Evolutionary conservation across 2,329 filamentous ascomycete genomes (phyloP), one percentile per base, ranked within the genome.

Genomic region (Verticillium tricorpus): DNA sequence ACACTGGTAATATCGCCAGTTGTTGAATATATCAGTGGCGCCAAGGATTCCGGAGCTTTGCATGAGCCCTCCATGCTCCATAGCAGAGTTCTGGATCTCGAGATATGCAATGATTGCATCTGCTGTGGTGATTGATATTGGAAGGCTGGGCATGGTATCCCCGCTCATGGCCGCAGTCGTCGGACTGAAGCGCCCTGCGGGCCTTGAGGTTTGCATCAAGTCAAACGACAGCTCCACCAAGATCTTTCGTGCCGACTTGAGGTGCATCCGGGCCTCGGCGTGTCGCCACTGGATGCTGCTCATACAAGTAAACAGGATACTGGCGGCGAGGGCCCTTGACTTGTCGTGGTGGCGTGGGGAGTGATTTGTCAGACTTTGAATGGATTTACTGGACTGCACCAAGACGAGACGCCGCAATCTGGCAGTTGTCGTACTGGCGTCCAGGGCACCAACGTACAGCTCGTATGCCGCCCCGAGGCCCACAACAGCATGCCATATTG

Each of bases 401-500:
- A 67, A 39, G 1, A 63, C 63, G 22, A 68, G 65, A 1, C 54
- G 12, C 14, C 25, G 32, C 9, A 37, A 34, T 17, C 15, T 28
- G 7, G 5, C 37, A 15, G 37, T 28, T 5, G 37, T 17, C 5
- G 55, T 35, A 35, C 55, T 37, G 15, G 50, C 28, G 22, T 19
- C 22, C 1, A 11, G 50, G 28, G 45, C 54, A 3, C 55, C n/a
- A 7, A 32, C 52, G 40, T 55, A 57, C 0, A 60, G 61, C 35
- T 67, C 64, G 37, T 65, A 64, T 2, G 65, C 40, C 1, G 68
- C 62, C 15, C 67, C 66, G 2, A 70, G 62, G 7, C 64, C 61
- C n/a, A 69, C 61, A 19, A 66, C 59, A 12, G 67, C 67, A 35
- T 69, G 68, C 62, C 66, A 65, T 2, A 69, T 62, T 1, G 66